These are phyloP conservation scores for Blastocystis sp. DNA, from an alignment of 352 stramenopile species.

Conservation along the genomic window DNA sequence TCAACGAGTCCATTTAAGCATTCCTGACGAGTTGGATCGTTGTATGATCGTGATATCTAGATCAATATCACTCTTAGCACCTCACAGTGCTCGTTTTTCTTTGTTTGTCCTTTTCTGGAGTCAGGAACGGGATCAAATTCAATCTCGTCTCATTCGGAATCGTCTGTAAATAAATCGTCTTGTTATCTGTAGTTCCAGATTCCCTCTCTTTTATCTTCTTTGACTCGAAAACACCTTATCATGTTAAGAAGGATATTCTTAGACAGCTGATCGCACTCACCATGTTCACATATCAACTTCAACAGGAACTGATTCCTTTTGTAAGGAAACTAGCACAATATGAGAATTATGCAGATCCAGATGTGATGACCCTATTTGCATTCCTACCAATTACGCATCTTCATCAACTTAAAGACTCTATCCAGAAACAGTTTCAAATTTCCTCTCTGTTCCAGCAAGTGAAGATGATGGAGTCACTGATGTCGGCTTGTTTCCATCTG, in stretches of 20 bases:
- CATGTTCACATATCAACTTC: not conserved
- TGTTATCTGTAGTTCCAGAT: no score
- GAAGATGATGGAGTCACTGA: not conserved
- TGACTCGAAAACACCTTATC: no score
- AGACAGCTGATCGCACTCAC: no score
- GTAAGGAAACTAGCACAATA: not conserved
- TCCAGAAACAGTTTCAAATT: constrained; percentile 36
- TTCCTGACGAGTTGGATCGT: not conserved
- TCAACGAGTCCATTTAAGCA: not conserved
- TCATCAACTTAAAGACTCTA: not conserved
- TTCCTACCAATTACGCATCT: not conserved
- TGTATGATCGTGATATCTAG: not conserved
- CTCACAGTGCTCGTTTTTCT: not conserved
- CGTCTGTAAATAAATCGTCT: no score
- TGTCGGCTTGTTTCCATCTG: not conserved
- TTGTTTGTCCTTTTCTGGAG: not conserved
- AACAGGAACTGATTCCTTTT: not conserved
- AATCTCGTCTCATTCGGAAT: no score
- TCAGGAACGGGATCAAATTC: not conserved
- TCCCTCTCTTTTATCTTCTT: no score
- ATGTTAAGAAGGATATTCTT: no score
- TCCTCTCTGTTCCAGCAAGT: not conserved
- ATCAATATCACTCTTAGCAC: not conserved
- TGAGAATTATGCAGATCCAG: constrained; percentile 11
- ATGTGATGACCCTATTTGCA: not conserved